phyloP scores from a whole-genome alignment of 345 rosid species.

The Hibiscus trionum region DNA sequence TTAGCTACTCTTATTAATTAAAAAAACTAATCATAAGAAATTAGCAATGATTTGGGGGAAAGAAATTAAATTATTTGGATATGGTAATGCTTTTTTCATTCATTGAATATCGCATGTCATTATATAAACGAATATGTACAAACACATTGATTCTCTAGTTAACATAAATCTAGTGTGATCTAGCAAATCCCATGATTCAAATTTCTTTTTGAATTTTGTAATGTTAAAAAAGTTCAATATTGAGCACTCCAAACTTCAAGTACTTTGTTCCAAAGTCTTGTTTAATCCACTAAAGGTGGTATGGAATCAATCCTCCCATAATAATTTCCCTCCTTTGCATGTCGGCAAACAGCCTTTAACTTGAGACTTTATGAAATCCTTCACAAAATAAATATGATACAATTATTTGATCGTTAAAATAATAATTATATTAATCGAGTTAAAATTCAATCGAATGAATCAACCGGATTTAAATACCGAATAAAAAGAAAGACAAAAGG shows the following conservation, averaged over 20 bases:
- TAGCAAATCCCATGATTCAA: constrained; percentile 1
- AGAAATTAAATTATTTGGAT: not conserved
- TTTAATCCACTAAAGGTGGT: not conserved
- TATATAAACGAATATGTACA: not conserved
- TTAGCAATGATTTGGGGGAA: not conserved
- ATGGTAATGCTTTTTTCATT: not conserved
- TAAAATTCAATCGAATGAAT: too few species aligned
- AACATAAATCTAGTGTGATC: not conserved
- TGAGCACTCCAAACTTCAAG: too few species aligned
- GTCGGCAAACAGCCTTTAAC: constrained; percentile 21
- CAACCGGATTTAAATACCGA: too few species aligned
- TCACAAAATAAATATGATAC: too few species aligned
- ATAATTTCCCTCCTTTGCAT: constrained; percentile 8
- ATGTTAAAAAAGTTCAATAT: too few species aligned
- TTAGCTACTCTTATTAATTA: too few species aligned
- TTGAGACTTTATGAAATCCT: not conserved
- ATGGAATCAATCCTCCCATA: constrained; percentile 3
- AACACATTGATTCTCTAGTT: not conserved
- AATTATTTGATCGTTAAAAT: too few species aligned
- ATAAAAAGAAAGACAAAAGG: too few species aligned
- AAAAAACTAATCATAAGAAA: not conserved
- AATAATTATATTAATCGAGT: too few species aligned
- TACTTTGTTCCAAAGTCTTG: not conserved
- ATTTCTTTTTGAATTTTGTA: not conserved
- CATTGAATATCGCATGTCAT: not conserved